Evolutionary conservation across 2,329 filamentous ascomycete species (phyloP), one percentile per base, ranked within the genome.

Genomic region (Beauveria brongniartii): DNA sequence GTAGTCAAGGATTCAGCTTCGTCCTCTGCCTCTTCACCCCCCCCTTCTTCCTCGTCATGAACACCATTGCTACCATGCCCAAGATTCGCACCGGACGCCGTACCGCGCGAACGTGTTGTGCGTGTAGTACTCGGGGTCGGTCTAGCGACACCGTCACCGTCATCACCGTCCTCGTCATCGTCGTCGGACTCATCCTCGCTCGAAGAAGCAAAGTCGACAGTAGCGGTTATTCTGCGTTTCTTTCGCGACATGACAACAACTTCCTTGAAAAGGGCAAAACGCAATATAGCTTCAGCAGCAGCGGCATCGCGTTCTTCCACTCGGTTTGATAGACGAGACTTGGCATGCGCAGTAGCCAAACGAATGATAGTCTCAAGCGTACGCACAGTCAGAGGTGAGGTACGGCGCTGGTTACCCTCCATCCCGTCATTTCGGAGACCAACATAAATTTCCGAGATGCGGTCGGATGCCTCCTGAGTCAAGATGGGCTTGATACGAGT

Each of bases 321-420:
- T 46, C 91, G 82, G 70, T 85, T 92, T 1, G 92, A 96, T 7
- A 99, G 80, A 34, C 94, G 86, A 7, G 92, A 85, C 75, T 97
- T 99, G 63, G 94, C 94, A 68, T 99, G 94, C 1, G 94, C 94
- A 0, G 93, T 97, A 5, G 94, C 90, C 20, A 99, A 82, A 86
- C 94, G 94, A 71, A 99, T 97, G n/a, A 99, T 82, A 0, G 94
- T 99, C 75, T 99, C 94, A 18, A 99, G 81, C 2, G 93, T 97
- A 86, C 94, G 91, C 7, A 96, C 93, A 10, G 94, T 99, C 80
- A 99, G 90, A 5, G 94, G 94, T 47, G 90, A 93, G 0, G 94
- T 99, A 67, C 92, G 88, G 67, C 94, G 87, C 74, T 96, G 91
- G 70, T 96, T 97, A 61, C 92, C 90, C 69, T 95, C 89, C 77